These are phyloP conservation scores for Hericium erinaceus DNA, from an alignment of 768 basidiomycete species.

Conservation along the genomic window DNA sequence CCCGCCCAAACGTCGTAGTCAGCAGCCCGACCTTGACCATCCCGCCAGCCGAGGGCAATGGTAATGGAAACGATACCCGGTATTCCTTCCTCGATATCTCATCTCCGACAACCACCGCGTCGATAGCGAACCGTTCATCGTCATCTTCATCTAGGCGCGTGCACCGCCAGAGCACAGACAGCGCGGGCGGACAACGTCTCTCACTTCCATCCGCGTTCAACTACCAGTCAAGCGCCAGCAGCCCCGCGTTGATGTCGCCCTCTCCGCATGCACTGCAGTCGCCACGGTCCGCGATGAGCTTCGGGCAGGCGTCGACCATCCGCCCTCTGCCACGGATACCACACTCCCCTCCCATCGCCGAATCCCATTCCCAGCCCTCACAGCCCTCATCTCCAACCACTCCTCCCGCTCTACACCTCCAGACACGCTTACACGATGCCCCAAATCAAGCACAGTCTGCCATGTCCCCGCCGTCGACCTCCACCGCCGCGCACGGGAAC, in stretches of 20 bases:
- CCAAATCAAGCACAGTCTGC: neutral
- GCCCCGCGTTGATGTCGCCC: neutral
- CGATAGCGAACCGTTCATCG: neutral
- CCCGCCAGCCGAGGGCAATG: neutral
- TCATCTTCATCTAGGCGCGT: slow-evolving; percentile 7
- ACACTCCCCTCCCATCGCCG: neutral
- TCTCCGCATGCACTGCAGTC: neutral
- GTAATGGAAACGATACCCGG: neutral
- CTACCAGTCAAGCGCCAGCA: slow-evolving; percentile 3
- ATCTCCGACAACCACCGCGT: slow-evolving; percentile 5
- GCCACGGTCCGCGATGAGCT: neutral
- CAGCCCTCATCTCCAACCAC: neutral
- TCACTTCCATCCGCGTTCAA: slow-evolving; percentile 12
- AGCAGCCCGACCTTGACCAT: neutral
- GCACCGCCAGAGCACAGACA: slow-evolving; percentile 2
- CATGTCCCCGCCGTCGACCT: neutral
- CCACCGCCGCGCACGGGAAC: neutral
- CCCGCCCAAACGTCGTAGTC: neutral
- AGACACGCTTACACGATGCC: slow-evolving; percentile 5
- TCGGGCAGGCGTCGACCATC: neutral
- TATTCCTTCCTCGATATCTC: slow-evolving; percentile 14
- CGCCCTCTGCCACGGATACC: slow-evolving; percentile 4
- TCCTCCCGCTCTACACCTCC: slow-evolving; percentile 6
- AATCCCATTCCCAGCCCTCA: neutral
- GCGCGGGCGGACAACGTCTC: slow-evolving; percentile 1